Evolutionary conservation across 2,329 filamentous ascomycete species (phyloP), one percentile per base, ranked within the genome.

Genomic region (Penicillium concentricum): DNA sequence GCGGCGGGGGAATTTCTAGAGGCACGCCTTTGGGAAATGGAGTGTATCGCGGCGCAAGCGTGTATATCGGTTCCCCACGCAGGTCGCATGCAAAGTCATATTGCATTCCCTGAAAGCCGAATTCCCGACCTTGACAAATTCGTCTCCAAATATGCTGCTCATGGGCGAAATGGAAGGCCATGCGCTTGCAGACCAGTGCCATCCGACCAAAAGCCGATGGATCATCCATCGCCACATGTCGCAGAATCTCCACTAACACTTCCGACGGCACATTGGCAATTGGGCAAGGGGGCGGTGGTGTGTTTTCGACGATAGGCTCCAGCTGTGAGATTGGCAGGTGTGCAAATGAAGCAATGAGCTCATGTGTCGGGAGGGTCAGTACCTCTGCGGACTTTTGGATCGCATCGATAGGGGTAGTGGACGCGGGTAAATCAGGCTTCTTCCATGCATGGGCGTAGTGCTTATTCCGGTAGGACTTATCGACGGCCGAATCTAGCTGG

Each of bases 71-170:
- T 35, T 66, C 61, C n/a, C 85, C 85, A 50, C 80, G 71, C 13
- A 86, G 63, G 53, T 85, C 83, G 61, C 82, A 86, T 48, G 84
- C 82, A 78, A 87, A 97, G 58, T 85, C 79, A 75, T 94, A 93
- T 70, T 90, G 87, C 90, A 97, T 96, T 34, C 82, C 85, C 5
- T 78, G 81, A 72, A 97, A 95, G 22, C 92, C 94, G 69, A 90
- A 88, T 69, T 91, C 85, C 13, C 75, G 60, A 0, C 87, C 88
- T 1, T 90, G 75, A 44, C 88, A 90, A 5, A 96, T 76, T 18
- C 85, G 83, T 57, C 87, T 90, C 92, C 94, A 99, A 66, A 96
- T 89, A 42, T 84, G 83, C 66, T 96, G 88, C 71, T 97, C 92
- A 6, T 89, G 90, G 30, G 86, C 81, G 48, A 96, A 87, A 20